Percentiles rank a stretch among this genome's conserved stretches.
Evolutionary conservation across 768 basidiomycete genomes (phyloP).

Genomic region (Lactarius hatsudake): DNA sequence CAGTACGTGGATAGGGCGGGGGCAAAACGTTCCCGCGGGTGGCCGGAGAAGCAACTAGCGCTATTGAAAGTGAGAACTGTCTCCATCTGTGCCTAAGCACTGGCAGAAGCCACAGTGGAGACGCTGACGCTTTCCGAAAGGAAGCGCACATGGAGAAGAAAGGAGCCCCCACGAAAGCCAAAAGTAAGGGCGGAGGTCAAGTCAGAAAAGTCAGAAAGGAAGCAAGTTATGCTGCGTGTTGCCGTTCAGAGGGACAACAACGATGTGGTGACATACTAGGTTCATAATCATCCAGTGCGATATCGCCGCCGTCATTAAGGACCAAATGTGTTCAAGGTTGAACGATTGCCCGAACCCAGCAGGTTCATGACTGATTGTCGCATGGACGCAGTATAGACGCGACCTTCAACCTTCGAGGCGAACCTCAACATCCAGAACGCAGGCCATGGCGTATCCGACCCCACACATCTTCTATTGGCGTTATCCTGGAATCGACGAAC

Average conservation of each 20-base stretch:
- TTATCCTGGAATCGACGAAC: neutral
- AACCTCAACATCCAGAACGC: neutral
- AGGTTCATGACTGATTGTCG: too few species aligned
- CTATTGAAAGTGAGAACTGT: constrained; percentile 70
- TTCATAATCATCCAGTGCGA: too few species aligned
- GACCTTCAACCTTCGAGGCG: neutral
- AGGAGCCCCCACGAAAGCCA: constrained; percentile 99
- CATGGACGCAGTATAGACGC: too few species aligned
- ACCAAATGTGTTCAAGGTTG: constrained; percentile 11
- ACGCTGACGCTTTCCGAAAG: constrained; percentile 69
- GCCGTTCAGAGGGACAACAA: too few species aligned
- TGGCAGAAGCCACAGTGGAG: constrained; percentile 63
- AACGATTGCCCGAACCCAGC: too few species aligned
- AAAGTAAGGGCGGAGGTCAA: constrained; percentile 68
- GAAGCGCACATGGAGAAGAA: constrained; percentile 85
- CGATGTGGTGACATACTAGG: too few species aligned
- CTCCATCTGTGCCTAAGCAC: constrained; percentile 68
- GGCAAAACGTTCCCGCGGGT: constrained; percentile 45
- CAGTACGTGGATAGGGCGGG: neutral
- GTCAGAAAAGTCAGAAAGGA: constrained; percentile 72
- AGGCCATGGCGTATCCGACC: neutral
- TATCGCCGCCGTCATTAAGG: constrained; percentile 59
- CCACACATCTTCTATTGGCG: neutral
- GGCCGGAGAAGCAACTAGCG: constrained; percentile 56
- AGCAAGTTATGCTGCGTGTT: constrained; percentile 62